phyloP scores from a whole-genome alignment of 768 basidiomycete genomes.

The Rhodotorula kratochvilovae region DNA sequence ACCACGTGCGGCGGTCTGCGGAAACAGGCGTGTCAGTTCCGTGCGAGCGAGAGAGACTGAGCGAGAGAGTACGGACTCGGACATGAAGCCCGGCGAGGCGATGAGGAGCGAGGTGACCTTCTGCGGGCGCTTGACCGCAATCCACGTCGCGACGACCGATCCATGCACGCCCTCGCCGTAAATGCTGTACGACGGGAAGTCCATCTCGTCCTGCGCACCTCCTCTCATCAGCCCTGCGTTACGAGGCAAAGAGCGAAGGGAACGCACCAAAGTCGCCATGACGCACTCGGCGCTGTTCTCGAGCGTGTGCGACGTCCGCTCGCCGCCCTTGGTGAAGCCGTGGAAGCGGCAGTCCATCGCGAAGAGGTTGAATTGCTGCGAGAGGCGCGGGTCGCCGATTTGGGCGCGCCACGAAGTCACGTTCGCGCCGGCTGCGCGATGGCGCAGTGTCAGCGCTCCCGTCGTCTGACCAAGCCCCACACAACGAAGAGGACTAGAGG shows the following conservation, averaged over 20 bases:
- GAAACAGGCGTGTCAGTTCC: not conserved
- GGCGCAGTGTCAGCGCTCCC: not conserved
- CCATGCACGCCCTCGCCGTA: constrained; percentile 31
- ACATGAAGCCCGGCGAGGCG: constrained; percentile 20
- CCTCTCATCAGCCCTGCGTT: not conserved
- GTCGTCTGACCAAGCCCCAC: too few relatives aligned
- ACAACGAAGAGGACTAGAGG: too few relatives aligned
- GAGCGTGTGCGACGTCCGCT: constrained; percentile 18
- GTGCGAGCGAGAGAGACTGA: too few relatives aligned
- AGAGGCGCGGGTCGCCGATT: constrained; percentile 15
- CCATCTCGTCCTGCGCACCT: constrained; percentile 16
- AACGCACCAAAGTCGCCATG: constrained; percentile 2
- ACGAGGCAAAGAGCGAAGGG: not conserved
- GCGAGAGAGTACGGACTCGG: constrained; percentile 3
- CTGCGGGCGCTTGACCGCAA: constrained; percentile 13
- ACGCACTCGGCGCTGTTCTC: constrained; percentile 31
- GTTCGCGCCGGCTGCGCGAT: constrained; percentile 1
- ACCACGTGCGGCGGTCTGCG: not conserved
- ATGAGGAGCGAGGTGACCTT: constrained; percentile 14
- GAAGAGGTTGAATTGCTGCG: constrained; percentile 14
- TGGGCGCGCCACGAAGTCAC: constrained; percentile 8
- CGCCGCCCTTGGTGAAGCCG: constrained; percentile 27
- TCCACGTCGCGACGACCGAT: constrained; percentile 1
- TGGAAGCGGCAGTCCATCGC: constrained; percentile 24
- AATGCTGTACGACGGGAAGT: not conserved